Percentiles rank a stretch among this genome's conserved stretches.
phyloP scores from a whole-genome alignment of 139 green algal genomes.

The Yamagishiella unicocca region DNA sequence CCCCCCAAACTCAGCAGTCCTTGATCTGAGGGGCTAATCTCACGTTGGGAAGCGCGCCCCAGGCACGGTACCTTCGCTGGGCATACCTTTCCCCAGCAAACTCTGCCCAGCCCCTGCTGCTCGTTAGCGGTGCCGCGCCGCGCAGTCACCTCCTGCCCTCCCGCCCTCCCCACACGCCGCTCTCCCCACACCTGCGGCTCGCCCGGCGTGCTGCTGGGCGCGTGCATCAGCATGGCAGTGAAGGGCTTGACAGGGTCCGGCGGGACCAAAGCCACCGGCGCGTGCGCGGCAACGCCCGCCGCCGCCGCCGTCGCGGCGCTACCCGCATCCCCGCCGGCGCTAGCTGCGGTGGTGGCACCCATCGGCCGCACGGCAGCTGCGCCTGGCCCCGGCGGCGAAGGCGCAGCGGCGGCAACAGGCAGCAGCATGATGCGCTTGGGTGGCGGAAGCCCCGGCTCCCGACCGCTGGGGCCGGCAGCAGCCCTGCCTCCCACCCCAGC shows the following conservation, averaged over 20 bases:
- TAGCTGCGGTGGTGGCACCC: no score
- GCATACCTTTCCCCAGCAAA: no score
- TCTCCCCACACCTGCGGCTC: neutral
- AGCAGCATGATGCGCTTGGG: conserved; percentile 18
- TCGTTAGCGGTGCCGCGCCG: no score
- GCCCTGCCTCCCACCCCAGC: neutral
- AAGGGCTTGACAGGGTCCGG: neutral
- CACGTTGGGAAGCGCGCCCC: no score
- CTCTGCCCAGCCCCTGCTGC: no score
- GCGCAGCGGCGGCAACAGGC: neutral
- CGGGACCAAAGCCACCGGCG: conserved; percentile 34
- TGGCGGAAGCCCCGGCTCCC: conserved; percentile 10
- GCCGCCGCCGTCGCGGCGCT: neutral
- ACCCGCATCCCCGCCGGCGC: no score
- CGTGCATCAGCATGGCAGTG: neutral
- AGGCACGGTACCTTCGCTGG: no score
- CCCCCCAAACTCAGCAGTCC: no score
- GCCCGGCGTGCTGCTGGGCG: neutral
- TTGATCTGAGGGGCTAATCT: no score
- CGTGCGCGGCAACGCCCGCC: neutral
- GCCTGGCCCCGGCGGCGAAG: neutral
- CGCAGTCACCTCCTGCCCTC: neutral
- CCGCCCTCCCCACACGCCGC: neutral
- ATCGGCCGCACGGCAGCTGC: no score
- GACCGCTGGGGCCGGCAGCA: neutral